A percentile compares a stretch with the other conserved stretches of the same genome.
phyloP scores from a whole-genome alignment of 2,329 filamentous ascomycete genomes.

The Teratosphaeria gauchensis region DNA sequence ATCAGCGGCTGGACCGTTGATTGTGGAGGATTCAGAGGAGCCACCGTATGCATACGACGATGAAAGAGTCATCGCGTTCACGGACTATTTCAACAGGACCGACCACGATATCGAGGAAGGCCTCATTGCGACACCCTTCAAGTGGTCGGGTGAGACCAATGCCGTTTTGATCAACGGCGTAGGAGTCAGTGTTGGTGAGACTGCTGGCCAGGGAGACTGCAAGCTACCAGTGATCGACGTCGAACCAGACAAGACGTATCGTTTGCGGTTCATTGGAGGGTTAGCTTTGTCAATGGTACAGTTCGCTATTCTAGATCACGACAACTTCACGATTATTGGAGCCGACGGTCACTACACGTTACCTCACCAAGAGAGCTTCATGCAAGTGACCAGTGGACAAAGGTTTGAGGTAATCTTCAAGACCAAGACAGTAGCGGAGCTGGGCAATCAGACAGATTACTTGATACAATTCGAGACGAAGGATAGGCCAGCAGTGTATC shows the following conservation, averaged over 20 bases:
- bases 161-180: constrained; percentile 34
- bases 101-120: constrained; percentile 44
- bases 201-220: constrained; percentile 12
- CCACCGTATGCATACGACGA: constrained; percentile 53
- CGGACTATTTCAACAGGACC: constrained; percentile 48
- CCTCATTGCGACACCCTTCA: constrained; percentile 41
- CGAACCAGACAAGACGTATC: constrained; percentile 51
- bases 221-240: constrained; percentile 44
- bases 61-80: constrained; percentile 46
- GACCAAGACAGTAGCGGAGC: constrained; percentile 41
- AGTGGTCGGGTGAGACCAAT: constrained; percentile 50
- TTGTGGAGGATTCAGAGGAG: constrained; percentile 42
- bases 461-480: constrained; percentile 42
- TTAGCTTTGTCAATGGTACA: constrained; percentile 46
- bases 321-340: constrained; percentile 48
- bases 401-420: constrained; percentile 50
- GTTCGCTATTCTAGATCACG: constrained; percentile 49
- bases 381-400: constrained; percentile 51
- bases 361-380: constrained; percentile 36
- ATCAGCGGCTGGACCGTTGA: constrained; percentile 48
- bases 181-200: constrained; percentile 10
- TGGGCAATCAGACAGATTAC: constrained; percentile 32
- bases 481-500: constrained; percentile 38
- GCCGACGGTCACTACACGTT: constrained; percentile 48
- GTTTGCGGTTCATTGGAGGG: constrained; percentile 50